Evolutionary conservation across 176 grass and related monocot genomes (phyloP).

Genomic region (Thalia dealbata): DNA sequence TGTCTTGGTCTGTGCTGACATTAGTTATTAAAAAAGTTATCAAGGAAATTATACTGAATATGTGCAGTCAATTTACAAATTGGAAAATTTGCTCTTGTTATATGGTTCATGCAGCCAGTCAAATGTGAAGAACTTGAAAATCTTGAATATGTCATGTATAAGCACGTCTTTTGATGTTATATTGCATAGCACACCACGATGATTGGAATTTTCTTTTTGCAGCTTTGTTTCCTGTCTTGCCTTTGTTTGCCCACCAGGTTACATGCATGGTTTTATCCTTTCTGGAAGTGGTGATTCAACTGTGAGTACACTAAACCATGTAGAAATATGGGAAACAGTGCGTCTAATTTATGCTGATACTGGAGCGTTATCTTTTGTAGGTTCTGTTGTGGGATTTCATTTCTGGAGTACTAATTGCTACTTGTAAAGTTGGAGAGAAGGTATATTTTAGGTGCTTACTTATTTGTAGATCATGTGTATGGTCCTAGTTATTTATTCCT

Average conservation of each 20-base stretch:
- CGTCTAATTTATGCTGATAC: conserved; percentile 9
- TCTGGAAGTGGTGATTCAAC: conserved; percentile 95
- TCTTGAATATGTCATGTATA: neutral
- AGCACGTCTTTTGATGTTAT: neutral
- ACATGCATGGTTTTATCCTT: conserved; percentile 46
- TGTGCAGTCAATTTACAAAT: neutral
- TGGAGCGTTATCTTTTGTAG: conserved; percentile 31
- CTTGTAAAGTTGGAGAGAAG: conserved; percentile 54
- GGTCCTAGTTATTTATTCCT: neutral
- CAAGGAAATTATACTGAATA: neutral
- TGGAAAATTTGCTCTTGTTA: neutral
- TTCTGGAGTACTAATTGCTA: conserved; percentile 67
- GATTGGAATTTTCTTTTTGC: conserved; percentile 6
- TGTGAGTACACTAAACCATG: conserved; percentile 33
- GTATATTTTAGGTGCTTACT: conserved; percentile 13
- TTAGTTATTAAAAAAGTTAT: neutral
- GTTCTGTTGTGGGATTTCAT: conserved; percentile 84
- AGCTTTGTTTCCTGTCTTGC: conserved; percentile 85
- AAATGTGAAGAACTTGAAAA: neutral
- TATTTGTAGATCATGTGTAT: neutral
- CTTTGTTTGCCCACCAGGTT: conserved; percentile 39
- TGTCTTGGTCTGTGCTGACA: neutral
- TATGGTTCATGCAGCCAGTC: neutral
- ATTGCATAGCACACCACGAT: neutral
- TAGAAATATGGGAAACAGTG: conserved; percentile 11